Conservation (phyloP, 345 rosid genomes). For the Rhizophora apiculata region DNA sequence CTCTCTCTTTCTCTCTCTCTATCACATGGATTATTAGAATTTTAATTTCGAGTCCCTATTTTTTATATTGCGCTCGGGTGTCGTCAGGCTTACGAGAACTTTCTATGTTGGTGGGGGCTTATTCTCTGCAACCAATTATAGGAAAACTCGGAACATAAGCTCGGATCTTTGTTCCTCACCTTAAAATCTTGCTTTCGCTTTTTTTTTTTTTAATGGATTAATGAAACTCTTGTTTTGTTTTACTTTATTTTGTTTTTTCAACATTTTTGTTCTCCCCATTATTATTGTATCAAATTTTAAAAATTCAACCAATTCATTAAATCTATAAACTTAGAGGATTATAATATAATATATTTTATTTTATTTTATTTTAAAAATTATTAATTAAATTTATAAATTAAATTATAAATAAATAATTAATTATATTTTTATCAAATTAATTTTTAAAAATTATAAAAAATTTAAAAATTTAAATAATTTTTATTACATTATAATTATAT, state of each 20-base stretch:
- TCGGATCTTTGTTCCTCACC: no score
- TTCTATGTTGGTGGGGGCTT: constrained; percentile 26
- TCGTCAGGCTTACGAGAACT: constrained; percentile 55
- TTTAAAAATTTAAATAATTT: no score
- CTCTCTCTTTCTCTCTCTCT: constrained; percentile 2
- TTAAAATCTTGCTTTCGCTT: neutral
- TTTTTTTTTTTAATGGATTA: neutral
- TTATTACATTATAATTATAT: no score
- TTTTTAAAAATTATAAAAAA: no score
- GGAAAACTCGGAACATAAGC: constrained; percentile 33
- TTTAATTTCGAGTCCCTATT: constrained; percentile 12
- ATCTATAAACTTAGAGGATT: no score
- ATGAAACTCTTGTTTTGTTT: neutral
- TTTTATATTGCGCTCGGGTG: constrained; percentile 49
- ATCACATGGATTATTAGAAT: neutral
- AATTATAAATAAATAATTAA: no score
- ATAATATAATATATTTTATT: no score
- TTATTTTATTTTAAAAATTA: no score
- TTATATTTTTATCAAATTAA: no score
- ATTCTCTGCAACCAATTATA: constrained; percentile 32
- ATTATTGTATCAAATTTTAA: neutral
- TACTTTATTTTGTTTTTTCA: neutral
- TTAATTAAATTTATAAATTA: no score
- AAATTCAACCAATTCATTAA: no score
- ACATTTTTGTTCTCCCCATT: constrained; percentile 17